Evolutionary conservation across 306 rosid genomes (phyloP).

Genomic region (Quercus dentata): DNA sequence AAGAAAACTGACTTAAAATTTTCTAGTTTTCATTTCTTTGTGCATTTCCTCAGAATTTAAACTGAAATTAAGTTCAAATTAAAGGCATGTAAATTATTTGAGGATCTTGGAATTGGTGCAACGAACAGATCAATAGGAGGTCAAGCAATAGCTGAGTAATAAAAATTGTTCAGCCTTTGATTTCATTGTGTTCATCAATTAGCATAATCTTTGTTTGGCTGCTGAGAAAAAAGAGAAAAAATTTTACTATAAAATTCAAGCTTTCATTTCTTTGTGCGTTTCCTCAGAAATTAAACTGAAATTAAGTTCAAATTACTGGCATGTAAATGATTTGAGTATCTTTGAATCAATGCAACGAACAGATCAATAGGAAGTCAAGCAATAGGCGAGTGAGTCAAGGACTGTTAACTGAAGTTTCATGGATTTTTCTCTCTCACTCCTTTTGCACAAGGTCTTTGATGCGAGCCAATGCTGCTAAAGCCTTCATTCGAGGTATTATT

Average conservation of each 20-base stretch:
- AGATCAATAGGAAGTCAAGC: slow-evolving; percentile 65
- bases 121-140: slow-evolving; percentile 55
- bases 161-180: not conserved
- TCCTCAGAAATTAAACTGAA: slow-evolving; percentile 1
- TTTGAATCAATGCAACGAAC: slow-evolving; percentile 6
- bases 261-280: slow-evolving; percentile 4
- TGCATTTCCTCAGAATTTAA: slow-evolving; percentile 7
- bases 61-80: not conserved
- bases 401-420: slow-evolving; percentile 52
- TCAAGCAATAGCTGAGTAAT: slow-evolving; percentile 52
- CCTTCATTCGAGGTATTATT: slow-evolving; percentile 69
- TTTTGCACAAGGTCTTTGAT: slow-evolving; percentile 64
- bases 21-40: not conserved
- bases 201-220: not conserved
- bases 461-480: slow-evolving; percentile 66
- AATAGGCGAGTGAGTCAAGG: slow-evolving; percentile 60
- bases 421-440: slow-evolving; percentile 65
- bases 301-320: not conserved
- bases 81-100: not conserved
- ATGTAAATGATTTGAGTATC: not conserved
- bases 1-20: not conserved
- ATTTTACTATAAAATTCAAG: not conserved
- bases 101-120: no score
- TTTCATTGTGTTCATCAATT: not conserved
- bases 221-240: not conserved